Evolutionary conservation across 371 early-diverging fungal species (phyloP).

Genomic region (Umbelopsis sp.): DNA sequence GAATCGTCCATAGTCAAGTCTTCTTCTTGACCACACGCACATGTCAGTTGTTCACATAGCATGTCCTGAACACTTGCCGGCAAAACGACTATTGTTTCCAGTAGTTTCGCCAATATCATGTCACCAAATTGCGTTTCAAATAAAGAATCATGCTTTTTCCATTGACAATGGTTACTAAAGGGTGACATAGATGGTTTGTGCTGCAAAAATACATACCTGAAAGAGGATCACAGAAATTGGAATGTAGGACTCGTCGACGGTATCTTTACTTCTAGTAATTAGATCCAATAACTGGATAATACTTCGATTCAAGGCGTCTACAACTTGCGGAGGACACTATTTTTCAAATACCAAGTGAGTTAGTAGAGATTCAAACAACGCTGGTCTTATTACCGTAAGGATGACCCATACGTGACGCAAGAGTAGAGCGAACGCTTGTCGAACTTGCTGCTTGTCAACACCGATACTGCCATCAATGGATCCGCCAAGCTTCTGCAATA

Average conservation of each 20-base stretch:
- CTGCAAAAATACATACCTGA: not conserved
- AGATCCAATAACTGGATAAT: slow-evolving; percentile 7
- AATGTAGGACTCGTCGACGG: not conserved
- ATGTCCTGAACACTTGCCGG: not conserved
- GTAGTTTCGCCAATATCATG: not conserved
- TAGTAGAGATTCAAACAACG: not conserved
- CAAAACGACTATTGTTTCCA: not conserved
- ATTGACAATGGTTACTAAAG: not conserved
- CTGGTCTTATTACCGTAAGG: not conserved
- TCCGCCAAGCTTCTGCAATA: not conserved
- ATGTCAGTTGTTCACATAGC: not conserved
- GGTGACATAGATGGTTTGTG: too few relatives aligned
- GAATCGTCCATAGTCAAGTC: not conserved
- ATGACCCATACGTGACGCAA: not conserved
- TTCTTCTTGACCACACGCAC: not conserved
- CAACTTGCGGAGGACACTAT: slow-evolving; percentile 7
- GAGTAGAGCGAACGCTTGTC: slow-evolving; percentile 2
- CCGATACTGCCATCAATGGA: not conserved
- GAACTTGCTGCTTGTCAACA: slow-evolving; percentile 15
- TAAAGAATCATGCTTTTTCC: not conserved
- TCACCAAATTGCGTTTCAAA: slow-evolving; percentile 14
- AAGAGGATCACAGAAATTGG: not conserved
- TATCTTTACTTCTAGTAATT: not conserved
- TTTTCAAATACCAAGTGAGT: not conserved
- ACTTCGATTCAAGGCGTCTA: slow-evolving; percentile 7